Base-by-base conservation (phyloP, 2,329 filamentous ascomycete genomes). In the Hypoxylon sp. region DNA sequence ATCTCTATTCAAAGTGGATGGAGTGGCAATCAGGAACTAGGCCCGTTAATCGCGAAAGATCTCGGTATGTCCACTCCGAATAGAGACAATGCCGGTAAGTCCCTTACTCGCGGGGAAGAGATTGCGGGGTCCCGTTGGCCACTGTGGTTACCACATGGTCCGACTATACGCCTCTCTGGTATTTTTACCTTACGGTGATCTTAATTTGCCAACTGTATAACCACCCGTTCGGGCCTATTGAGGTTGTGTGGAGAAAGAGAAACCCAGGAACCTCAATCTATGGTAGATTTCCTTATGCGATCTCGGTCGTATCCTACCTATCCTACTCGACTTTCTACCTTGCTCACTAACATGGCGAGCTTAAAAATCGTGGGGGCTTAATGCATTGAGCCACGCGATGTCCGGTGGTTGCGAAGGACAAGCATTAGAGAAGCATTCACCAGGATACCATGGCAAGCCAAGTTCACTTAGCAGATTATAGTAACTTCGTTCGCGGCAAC, bases 1-100 rank as follows among this genome's bases (percentile, higher is more conserved):
- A 17, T 55, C 54, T 64, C 33, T 58, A 9, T 47, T 53, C 24
- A 24, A 69, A 17, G 37, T 58, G 29, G 42, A 63, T 64, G 39
- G 59, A 55, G 65, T 72, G 57, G 74, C 63, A 78, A 78, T 76
- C 72, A 76, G 76, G 75, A 77, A 78, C 66, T 57, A 77, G 77
- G 75, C 72, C 76, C 77, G 75, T 71, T 42, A 71, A 66, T 70
- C 71, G 73, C 73, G 75, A 78, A 74, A 64, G 35, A 55, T 64
- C 70, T 76, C 77, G 75, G 76, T 70, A 75, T 68, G 69, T 72
- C 64, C 70, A 74, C 73, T 78, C 76, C 76, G 76, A 76, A 68
- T 61, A 70, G 46, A 61, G 61, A 64, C 65, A 68, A 55, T 74
- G 62, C 62, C 68, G 63, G 65, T 73, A 71, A 59, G 50, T 68